Evolutionary conservation across 2,329 filamentous ascomycete genomes (phyloP), one percentile per base, ranked within the genome.

Genomic region (Lachnellula arida): DNA sequence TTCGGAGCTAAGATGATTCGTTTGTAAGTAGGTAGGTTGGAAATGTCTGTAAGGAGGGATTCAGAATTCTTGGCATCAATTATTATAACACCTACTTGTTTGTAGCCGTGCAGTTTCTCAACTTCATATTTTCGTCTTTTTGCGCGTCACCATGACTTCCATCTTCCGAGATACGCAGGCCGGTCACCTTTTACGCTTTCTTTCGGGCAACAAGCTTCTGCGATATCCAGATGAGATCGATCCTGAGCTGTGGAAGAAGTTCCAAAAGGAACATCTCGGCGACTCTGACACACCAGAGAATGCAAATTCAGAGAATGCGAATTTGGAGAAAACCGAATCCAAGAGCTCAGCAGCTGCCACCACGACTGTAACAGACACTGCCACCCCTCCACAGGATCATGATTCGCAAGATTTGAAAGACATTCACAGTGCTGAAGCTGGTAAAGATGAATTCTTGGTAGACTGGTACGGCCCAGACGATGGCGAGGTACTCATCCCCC

Each of bases 151-250:
- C 12, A 67, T 69, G 68, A 23, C 60, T 37, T 69, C 72, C n/a
- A 28, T 75, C 6, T 71, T 84, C 57, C 74, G 80, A 62, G 81
- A 84, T 55, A 75, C 81, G 54, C 74, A 80, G 19, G 62, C 82
- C 57, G 81, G 81, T 63, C 80, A 84, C 59, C 58, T 82, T 53
- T 73, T 85, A 61, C 76, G 81, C 61, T 78, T 74, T 58, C 44
- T 78, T 54, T 81, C 81, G 5, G 67, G 70, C 34, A 81, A 81
- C 64, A 73, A 69, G 15, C 67, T 78, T 43, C 71, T 85, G 7
- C 74, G 76, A 53, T 85, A 83, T 59, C 80, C 81, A 8, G 81
- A 85, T 69, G 82, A 85, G 58, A 55, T 70, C 6, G 52, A 54
- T 44, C 35, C 23, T 11, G 15, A 46, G 8, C 34, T 54, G 22